Evolutionary conservation across 2,329 filamentous ascomycete genomes (phyloP).

Genomic region (Paecilomyces fulvus): DNA sequence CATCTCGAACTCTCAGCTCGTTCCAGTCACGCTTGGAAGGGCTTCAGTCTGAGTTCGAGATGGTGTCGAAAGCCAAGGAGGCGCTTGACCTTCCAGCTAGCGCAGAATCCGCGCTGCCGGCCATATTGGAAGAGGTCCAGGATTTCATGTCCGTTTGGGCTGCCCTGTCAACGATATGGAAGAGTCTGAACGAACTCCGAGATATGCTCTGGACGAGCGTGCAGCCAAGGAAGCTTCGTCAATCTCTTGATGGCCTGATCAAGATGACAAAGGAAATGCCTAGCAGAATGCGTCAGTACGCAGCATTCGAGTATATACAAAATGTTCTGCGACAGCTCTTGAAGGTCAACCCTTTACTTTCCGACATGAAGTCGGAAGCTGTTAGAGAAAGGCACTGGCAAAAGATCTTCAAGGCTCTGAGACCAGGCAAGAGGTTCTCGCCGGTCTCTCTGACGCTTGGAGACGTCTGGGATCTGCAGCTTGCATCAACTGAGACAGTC

Average conservation of each 20-base stretch:
- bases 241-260: slow-evolving; percentile 81
- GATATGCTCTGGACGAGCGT: slow-evolving; percentile 93
- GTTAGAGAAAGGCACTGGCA: slow-evolving; percentile 95
- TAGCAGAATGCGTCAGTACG: slow-evolving; percentile 96
- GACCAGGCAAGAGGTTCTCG: slow-evolving; percentile 87
- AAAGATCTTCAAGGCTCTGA: slow-evolving; percentile 94
- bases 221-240: slow-evolving; percentile 84
- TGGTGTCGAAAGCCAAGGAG: slow-evolving; percentile 95
- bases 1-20: slow-evolving; percentile 67
- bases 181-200: slow-evolving; percentile 84
- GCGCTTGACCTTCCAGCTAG: slow-evolving; percentile 80
- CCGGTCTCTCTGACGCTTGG: slow-evolving; percentile 92
- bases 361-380: slow-evolving; percentile 91
- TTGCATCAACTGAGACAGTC: slow-evolving; percentile 74
- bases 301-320: slow-evolving; percentile 98
- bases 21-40: slow-evolving; percentile 82
- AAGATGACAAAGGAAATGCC: slow-evolving; percentile 99
- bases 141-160: slow-evolving; percentile 99
- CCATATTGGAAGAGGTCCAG: slow-evolving; percentile 88
- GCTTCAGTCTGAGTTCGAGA: slow-evolving; percentile 78
- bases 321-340: slow-evolving; percentile 77
- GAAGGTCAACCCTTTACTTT: slow-evolving; percentile 81
- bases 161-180: slow-evolving; percentile 91
- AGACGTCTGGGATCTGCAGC: slow-evolving; percentile 95
- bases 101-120: slow-evolving; percentile 70